Percentiles rank a stretch among this genome's conserved stretches.
Evolutionary conservation across 2,329 filamentous ascomycete genomes (phyloP).

Genomic region (Penicillium olsonii): DNA sequence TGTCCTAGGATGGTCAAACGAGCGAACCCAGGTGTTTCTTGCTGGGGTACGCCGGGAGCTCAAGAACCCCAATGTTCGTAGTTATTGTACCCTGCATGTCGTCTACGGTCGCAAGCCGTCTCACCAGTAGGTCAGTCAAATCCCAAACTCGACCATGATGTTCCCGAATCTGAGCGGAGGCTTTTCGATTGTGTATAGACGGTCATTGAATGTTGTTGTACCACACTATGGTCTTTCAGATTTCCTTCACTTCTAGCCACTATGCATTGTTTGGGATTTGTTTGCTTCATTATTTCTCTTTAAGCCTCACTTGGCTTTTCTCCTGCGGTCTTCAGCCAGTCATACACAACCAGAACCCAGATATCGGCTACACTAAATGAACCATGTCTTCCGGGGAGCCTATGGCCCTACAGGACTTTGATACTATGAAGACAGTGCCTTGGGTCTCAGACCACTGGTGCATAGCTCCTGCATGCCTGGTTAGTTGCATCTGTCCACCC

Average conservation of each 20-base stretch:
- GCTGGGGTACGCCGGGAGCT: constrained; percentile 42
- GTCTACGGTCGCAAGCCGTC: constrained; percentile 40
- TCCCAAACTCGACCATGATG: constrained; percentile 28
- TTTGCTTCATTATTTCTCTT: neutral
- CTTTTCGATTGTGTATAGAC: neutral
- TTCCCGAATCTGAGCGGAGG: constrained; percentile 6
- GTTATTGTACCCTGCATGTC: constrained; percentile 36
- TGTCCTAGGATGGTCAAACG: constrained; percentile 38
- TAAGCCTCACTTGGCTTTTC: neutral
- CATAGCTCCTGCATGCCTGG: constrained; percentile 17
- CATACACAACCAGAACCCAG: neutral
- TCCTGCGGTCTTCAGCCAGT: neutral
- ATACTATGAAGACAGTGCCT: constrained; percentile 9
- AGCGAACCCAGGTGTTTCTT: constrained; percentile 42
- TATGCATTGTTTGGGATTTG: neutral
- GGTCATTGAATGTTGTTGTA: neutral
- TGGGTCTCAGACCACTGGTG: constrained; percentile 8
- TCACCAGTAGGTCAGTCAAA: constrained; percentile 7
- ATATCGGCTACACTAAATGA: neutral
- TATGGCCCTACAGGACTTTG: constrained; percentile 3
- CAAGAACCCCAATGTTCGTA: constrained; percentile 39
- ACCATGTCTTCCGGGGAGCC: constrained; percentile 10
- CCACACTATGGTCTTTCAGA: neutral
- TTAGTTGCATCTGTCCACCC: constrained; percentile 24
- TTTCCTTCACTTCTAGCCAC: neutral